phyloP scores from a whole-genome alignment of 371 early-diverging fungal genomes.

The Circinella minor region DNA sequence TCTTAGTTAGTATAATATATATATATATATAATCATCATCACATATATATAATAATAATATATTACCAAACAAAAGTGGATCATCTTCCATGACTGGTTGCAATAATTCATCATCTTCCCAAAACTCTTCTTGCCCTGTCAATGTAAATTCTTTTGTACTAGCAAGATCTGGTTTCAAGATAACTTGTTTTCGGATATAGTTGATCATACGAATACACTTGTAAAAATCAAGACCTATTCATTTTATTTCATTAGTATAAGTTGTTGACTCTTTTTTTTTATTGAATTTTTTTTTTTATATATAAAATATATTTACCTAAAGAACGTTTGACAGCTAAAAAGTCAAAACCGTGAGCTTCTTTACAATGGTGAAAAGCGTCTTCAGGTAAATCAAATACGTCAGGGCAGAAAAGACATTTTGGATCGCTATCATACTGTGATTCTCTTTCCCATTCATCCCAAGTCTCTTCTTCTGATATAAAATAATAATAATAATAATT shows the following conservation, averaged over 20 bases:
- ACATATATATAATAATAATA: neutral
- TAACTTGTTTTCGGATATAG: conserved; percentile 68
- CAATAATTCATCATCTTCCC: conserved; percentile 75
- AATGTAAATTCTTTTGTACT: conserved; percentile 31
- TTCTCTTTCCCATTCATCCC: conserved; percentile 76
- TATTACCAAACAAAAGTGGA: conserved; percentile 72
- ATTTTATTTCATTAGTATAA: no score
- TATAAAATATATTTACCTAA: conserved; percentile 35
- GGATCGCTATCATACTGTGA: conserved; percentile 59
- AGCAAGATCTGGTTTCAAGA: conserved; percentile 23
- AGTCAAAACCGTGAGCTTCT: conserved; percentile 71
- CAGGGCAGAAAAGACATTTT: conserved; percentile 77
- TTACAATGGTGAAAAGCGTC: conserved; percentile 73
- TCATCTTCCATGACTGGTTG: conserved; percentile 85
- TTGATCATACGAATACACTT: conserved; percentile 87
- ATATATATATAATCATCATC: neutral
- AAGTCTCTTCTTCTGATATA: conserved; percentile 11
- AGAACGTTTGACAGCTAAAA: conserved; percentile 54
- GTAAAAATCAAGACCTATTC: conserved; percentile 78
- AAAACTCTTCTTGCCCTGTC: conserved; percentile 61
- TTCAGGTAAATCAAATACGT: conserved; percentile 47
- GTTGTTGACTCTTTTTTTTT: no score
- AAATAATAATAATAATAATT: no score
- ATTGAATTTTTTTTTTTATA: neutral
- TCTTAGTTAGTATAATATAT: neutral